Evolutionary conservation across 2,329 filamentous ascomycete species (phyloP).

Genomic region (Sporothrix schenckii): DNA sequence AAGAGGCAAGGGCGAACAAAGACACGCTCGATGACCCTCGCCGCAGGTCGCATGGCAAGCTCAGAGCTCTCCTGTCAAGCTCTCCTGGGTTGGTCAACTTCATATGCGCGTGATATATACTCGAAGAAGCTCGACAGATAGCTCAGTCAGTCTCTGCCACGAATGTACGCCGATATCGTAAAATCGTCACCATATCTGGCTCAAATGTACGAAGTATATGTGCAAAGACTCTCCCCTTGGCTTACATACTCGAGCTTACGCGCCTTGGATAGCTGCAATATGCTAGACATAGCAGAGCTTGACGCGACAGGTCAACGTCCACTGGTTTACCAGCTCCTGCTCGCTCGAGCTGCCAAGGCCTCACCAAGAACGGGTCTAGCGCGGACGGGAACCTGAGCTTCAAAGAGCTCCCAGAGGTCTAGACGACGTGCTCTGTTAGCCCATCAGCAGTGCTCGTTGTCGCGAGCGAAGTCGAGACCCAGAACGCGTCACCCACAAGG

Average conservation of each 20-base stretch:
- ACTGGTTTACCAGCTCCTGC: not conserved
- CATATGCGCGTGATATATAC: too few relatives aligned
- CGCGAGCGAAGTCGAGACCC: not conserved
- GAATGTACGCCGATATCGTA: too few relatives aligned
- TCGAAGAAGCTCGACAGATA: too few relatives aligned
- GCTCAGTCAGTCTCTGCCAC: too few relatives aligned
- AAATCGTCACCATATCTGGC: too few relatives aligned
- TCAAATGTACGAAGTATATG: not conserved
- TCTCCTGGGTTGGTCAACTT: too few relatives aligned
- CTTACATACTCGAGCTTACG: not conserved
- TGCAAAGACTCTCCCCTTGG: not conserved
- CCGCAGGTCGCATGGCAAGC: not conserved
- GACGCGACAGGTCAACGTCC: not conserved
- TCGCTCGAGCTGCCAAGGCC: not conserved
- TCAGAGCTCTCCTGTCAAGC: too few relatives aligned
- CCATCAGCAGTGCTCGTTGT: slow-evolving; percentile 14
- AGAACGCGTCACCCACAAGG: slow-evolving; percentile 5
- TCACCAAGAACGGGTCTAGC: slow-evolving; percentile 10
- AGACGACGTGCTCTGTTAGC: not conserved
- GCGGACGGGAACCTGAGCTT: not conserved
- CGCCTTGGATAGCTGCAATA: not conserved
- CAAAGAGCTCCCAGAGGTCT: too few relatives aligned
- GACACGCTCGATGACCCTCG: not conserved
- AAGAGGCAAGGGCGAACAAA: not conserved
- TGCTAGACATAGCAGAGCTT: not conserved